Percentiles rank a stretch among this genome's conserved stretches.
Conservation (phyloP, 192 early-diverging fungal genomes). For the Oehlia diaphana region DNA sequence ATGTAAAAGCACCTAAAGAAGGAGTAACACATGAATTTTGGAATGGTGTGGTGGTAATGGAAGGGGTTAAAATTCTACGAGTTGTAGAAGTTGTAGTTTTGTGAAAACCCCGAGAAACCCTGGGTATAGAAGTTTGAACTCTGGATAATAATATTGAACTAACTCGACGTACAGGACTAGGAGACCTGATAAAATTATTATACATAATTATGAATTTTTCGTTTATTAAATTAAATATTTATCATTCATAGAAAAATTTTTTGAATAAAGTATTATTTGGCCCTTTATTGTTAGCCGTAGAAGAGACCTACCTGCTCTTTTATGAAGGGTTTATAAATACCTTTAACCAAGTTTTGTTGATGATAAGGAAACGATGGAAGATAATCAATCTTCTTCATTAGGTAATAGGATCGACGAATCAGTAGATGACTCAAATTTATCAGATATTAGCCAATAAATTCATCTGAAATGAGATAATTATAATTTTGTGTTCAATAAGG, state of each 20-base stretch:
- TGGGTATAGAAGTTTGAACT: not conserved
- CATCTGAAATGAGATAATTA: too few species aligned
- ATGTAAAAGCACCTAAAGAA: not conserved
- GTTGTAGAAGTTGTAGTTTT: not conserved
- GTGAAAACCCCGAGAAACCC: not conserved
- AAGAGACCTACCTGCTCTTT: too few species aligned
- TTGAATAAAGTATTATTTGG: too few species aligned
- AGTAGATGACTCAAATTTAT: not conserved
- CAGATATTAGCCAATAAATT: too few species aligned
- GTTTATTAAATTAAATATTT: not conserved
- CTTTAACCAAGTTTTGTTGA: not conserved
- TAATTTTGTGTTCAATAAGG: too few species aligned
- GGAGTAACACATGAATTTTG: not conserved
- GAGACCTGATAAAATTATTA: conserved; percentile 3
- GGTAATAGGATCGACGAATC: not conserved
- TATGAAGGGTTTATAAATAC: not conserved
- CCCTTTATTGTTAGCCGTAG: too few species aligned
- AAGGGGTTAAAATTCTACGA: not conserved
- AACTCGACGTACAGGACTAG: conserved; percentile 4
- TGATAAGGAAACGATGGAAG: too few species aligned
- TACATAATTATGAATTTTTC: conserved; percentile 4
- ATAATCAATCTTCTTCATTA: not conserved
- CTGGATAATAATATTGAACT: not conserved
- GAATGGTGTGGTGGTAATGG: not conserved
- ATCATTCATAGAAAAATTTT: too few species aligned